These are phyloP conservation scores for Potentilla sterilis DNA, from an alignment of 306 rosid genomes.

Conservation along the genomic window DNA sequence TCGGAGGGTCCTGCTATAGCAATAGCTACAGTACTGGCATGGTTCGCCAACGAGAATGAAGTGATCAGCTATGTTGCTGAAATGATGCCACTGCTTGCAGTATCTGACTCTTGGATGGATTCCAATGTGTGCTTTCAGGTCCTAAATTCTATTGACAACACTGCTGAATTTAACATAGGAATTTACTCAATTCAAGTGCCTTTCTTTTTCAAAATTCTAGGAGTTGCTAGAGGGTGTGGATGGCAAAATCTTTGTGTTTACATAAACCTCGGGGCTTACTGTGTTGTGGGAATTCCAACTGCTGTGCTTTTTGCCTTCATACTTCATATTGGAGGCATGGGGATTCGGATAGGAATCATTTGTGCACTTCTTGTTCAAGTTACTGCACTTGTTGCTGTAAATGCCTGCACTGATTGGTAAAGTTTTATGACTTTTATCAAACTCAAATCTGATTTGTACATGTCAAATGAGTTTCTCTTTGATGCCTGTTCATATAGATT, in stretches of 20 bases:
- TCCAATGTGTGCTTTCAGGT: slow-evolving; percentile 73
- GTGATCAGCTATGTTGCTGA: slow-evolving; percentile 50
- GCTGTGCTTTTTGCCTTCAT: slow-evolving; percentile 50
- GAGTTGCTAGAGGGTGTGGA: slow-evolving; percentile 75
- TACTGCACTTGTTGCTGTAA: slow-evolving; percentile 34
- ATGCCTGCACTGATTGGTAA: slow-evolving; percentile 47
- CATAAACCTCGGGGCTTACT: slow-evolving; percentile 62
- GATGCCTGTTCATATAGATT: slow-evolving; percentile 11
- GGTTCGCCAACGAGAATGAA: slow-evolving; percentile 44
- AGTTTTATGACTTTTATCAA: slow-evolving; percentile 22
- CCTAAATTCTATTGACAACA: slow-evolving; percentile 2
- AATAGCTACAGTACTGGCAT: slow-evolving; percentile 36
- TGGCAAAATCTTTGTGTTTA: slow-evolving; percentile 63
- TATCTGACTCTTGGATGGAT: slow-evolving; percentile 63
- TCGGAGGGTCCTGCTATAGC: slow-evolving; percentile 37
- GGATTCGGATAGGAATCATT: slow-evolving; percentile 64
- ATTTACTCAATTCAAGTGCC: not conserved
- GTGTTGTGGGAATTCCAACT: slow-evolving; percentile 55
- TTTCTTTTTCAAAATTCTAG: slow-evolving; percentile 21
- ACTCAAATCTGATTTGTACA: not conserved
- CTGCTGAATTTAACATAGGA: not conserved
- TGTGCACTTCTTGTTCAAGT: slow-evolving; percentile 58
- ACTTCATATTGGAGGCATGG: slow-evolving; percentile 60
- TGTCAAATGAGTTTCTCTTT: not conserved
- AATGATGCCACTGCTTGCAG: slow-evolving; percentile 60